Conservation (phyloP, 2,329 filamentous ascomycete species). For the Phoma sp. region DNA sequence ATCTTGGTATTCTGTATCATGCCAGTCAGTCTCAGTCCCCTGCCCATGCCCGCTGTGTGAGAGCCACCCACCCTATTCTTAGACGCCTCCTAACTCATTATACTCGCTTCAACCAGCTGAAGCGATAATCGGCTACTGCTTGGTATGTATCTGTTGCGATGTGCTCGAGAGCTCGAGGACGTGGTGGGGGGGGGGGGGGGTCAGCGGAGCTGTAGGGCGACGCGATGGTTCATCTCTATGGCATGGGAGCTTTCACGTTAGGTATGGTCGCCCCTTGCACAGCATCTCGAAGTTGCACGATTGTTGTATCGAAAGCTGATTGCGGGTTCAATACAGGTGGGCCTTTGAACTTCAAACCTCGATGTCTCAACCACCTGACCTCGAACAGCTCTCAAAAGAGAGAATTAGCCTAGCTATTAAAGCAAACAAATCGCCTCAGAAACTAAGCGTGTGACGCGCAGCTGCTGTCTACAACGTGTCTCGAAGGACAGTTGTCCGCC, state of each 20-base stretch:
- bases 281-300: conserved; percentile 19
- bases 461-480: too few relatives aligned
- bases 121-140: conserved; percentile 16
- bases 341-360: too few relatives aligned
- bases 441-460: too few relatives aligned
- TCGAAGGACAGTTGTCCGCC: too few relatives aligned
- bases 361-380: too few relatives aligned
- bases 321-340: conserved; percentile 7
- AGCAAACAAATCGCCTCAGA: too few relatives aligned
- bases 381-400: too few relatives aligned
- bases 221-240: conserved; percentile 17
- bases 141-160: conserved; percentile 20
- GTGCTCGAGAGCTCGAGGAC: conserved; percentile 17
- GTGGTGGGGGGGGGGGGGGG: conserved; percentile 12
- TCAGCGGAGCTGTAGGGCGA: conserved; percentile 15
- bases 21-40: conserved; percentile 14
- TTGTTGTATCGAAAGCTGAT: conserved; percentile 12
- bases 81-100: background rate
- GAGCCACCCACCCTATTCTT: background rate
- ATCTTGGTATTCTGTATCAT: conserved; percentile 25
- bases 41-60: conserved; percentile 1
- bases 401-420: too few relatives aligned
- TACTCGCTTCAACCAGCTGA: background rate
- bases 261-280: conserved; percentile 14
- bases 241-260: conserved; percentile 16